Percentiles rank a stretch among this genome's conserved stretches.
Evolutionary conservation across 768 basidiomycete species (phyloP).

Genomic region (Aureoboletus auriporus): DNA sequence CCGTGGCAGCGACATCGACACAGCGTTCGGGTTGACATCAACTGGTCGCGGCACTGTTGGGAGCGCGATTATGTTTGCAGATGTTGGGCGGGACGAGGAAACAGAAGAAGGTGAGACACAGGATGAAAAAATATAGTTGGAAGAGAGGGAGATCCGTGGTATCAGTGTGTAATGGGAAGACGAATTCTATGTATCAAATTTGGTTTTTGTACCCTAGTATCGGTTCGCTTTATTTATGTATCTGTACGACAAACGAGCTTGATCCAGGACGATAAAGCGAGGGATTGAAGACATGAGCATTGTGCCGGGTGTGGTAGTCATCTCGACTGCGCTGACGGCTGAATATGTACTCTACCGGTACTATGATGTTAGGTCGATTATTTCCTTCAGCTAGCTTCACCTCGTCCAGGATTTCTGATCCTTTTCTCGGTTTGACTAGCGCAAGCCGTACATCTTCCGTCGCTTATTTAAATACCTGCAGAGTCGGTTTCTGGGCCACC

Average conservation of each 20-base stretch:
- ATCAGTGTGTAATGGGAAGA: too few species aligned
- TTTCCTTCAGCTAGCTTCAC: conserved; percentile 71
- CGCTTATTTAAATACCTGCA: conserved; percentile 94
- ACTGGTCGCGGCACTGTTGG: neutral
- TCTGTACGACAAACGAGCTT: too few species aligned
- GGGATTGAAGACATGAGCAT: too few species aligned
- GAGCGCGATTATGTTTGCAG: neutral
- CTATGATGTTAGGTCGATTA: conserved; percentile 78
- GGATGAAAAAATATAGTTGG: too few species aligned
- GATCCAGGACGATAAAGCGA: too few species aligned
- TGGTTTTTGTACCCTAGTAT: too few species aligned
- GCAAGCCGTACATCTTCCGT: conserved; percentile 99
- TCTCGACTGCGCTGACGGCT: neutral
- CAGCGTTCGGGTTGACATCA: neutral
- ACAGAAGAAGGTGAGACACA: too few species aligned
- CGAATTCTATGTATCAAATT: too few species aligned
- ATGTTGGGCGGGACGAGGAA: too few species aligned
- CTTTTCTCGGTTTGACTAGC: conserved; percentile 79
- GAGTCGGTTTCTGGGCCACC: conserved; percentile 83
- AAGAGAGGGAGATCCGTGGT: too few species aligned
- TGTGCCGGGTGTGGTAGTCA: too few species aligned
- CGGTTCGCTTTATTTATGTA: too few species aligned
- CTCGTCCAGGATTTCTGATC: conserved; percentile 90
- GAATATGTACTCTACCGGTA: conserved; percentile 15
- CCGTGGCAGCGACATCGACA: neutral